These are phyloP conservation scores for Immersiella caudata DNA, from an alignment of 495 filamentous ascomycete species.

Conservation along the genomic window DNA sequence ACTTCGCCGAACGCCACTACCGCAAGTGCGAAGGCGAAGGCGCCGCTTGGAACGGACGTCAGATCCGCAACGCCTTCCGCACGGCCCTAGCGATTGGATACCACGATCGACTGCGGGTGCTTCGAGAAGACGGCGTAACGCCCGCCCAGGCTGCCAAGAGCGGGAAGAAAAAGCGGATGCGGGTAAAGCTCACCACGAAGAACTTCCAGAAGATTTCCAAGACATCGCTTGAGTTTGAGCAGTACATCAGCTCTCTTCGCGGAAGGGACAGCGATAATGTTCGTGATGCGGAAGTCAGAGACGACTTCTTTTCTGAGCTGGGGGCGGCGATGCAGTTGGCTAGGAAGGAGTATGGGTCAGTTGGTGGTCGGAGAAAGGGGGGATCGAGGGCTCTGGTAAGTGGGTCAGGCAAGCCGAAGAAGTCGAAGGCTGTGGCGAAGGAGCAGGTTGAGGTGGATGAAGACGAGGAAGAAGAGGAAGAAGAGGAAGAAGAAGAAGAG, in stretches of 20 bases:
- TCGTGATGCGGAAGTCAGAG: not conserved
- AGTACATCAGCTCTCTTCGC: conserved; percentile 22
- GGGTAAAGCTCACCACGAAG: conserved; percentile 15
- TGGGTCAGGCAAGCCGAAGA: not conserved
- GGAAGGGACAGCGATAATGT: conserved; percentile 15
- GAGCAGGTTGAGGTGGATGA: not conserved
- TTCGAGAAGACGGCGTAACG: conserved; percentile 23
- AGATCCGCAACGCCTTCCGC: conserved; percentile 50
- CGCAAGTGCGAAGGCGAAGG: conserved; percentile 18
- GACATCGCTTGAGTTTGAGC: conserved; percentile 28
- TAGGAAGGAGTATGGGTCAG: not conserved
- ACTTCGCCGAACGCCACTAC: conserved; percentile 27
- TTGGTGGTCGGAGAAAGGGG: not conserved
- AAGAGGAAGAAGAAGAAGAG: not conserved
- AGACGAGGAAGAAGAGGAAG: not conserved
- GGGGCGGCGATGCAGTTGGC: not conserved
- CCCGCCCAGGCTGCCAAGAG: conserved; percentile 27
- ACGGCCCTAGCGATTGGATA: conserved; percentile 43
- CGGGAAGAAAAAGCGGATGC: conserved; percentile 27
- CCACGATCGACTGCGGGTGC: conserved; percentile 19
- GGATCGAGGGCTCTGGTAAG: not conserved
- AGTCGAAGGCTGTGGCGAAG: not conserved
- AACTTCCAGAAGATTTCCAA: conserved; percentile 27
- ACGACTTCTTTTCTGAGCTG: not conserved
- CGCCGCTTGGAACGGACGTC: conserved; percentile 47